Base-by-base conservation (phyloP, 441 rosid species). In the Iberis amara region DNA sequence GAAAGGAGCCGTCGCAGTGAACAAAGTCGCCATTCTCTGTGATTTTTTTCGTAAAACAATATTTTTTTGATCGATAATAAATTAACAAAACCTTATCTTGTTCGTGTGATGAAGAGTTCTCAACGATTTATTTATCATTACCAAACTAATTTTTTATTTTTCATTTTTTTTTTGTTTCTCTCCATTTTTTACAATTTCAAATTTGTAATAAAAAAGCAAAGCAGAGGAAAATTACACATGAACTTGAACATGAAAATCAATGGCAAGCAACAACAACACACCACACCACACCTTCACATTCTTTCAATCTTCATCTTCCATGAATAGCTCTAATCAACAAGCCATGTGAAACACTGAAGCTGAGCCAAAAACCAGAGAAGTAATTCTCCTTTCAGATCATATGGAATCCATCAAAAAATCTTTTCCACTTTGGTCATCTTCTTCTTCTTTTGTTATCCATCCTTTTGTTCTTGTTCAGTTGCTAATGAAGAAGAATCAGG, bases 401-500 rank as follows among this genome's bases (percentile, higher is more conserved):
- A 2, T 5, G 2, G 27, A 24, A 24, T 24, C 27, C 2, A 24
- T 47, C 12, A 50, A 39, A 52, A 26, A 4, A 4, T 39, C 43
- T 47, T 47, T 57, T 36, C 46, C 27, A 15, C 51, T 35, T 55
- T 50, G 63, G 48, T 43, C 30, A 6, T 57, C 14, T 31, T 26
- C 36, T n/a, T 24, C 56, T 12, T 64, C 38, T 50, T 37, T 13
- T 62, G 49, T 30, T 14, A 11, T 13, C 36, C 35, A 47, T 53
- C 70, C 11, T 66, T 66, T 59, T 47, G 61, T 59, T 53, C 61
- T 0, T 48, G 53, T 55, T 66, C 57, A 28, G 48, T 28, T 21
- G 62, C 3, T 54, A 12, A 0, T 41, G 70, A 35, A 47, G 71
- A 15, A 39, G 60, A 31, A 43, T 12, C 52, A 1, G 68, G 37